Base-by-base conservation (phyloP, 768 basidiomycete species). In the Rhizopogon vulgaris region DNA sequence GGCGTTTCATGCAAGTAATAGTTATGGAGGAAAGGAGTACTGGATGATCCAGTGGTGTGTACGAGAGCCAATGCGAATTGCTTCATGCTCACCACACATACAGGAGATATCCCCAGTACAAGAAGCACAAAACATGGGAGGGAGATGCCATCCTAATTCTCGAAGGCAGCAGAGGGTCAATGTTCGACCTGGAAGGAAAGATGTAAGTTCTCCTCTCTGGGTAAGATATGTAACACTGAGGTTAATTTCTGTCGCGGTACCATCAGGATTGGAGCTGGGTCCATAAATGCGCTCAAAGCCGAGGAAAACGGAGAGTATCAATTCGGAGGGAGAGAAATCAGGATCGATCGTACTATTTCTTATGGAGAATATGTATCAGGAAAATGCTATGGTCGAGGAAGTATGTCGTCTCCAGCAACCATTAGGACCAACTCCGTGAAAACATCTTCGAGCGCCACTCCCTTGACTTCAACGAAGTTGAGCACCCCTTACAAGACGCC, bases 71-170 rank as follows among this genome's bases (percentile, higher is more conserved):
- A 36, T 28, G 30, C 4, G 37, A 7, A 25, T 34, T 9, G 8
- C 42, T 18, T 41, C 9, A 45, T 17, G 28, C 41, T 58, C 30
- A 43, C 48, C 9, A 27, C 42, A 38, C 22, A 38, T 22, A 38
- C 27, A 87, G 85, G 87, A 71, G 87, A 53, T 77, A 71, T 41
- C 83, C 76, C 40, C 87, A 90, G 65, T 72, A 74, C 37, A 88
- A 81, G 71, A 94, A 94, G 68, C 84, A 93, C 61, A 91, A 92
- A 65, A 91, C 87, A 0, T 94, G 92, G 92, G 90, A 94, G 48
- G 90, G 87, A 36, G 89, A 85, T 60, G 84, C 76, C 36, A 74
- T 86, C n/a, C 73, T 89, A 4, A 78, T 80, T 9, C 71, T 81
- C 15, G 74, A 60, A 52, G 69, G 65, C 41, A 64, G 58, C 7